Evolutionary conservation across 805 yeast species (phyloP).

Genomic region (Wickerhamiella sergipiensis): DNA sequence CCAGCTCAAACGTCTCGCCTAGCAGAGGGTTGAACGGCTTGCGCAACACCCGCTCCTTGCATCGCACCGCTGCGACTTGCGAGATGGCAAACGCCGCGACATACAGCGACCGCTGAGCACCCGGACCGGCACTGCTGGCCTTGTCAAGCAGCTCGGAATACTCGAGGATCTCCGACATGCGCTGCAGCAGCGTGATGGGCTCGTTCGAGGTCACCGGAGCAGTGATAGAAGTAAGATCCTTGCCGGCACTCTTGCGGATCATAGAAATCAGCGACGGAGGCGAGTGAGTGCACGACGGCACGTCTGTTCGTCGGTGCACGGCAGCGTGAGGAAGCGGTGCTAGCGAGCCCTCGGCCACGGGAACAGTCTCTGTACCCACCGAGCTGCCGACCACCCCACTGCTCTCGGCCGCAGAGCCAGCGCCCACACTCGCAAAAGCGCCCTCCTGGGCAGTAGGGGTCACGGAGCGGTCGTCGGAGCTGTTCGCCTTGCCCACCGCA

Average conservation of each 20-base stretch:
- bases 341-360: neutral
- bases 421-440: no score
- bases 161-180: slow-evolving; percentile 68
- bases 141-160: slow-evolving; percentile 52
- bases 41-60: slow-evolving; percentile 60
- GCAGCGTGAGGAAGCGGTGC: slow-evolving; percentile 48
- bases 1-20: slow-evolving; percentile 87
- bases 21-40: slow-evolving; percentile 92
- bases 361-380: no score
- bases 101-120: slow-evolving; percentile 42
- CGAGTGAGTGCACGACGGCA: slow-evolving; percentile 38
- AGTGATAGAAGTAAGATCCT: slow-evolving; percentile 69
- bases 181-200: slow-evolving; percentile 72
- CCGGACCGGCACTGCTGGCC: slow-evolving; percentile 36
- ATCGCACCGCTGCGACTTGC: slow-evolving; percentile 53
- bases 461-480: no score
- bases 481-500: no score
- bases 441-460: no score
- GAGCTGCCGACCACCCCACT: no score
- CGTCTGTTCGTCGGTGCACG: slow-evolving; percentile 42
- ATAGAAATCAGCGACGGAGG: slow-evolving; percentile 79
- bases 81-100: slow-evolving; percentile 77
- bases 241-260: slow-evolving; percentile 82
- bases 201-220: slow-evolving; percentile 95
- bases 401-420: no score